phyloP scores from a whole-genome alignment of 345 rosid genomes.

The Citrus sinensis region DVS_A1.0 CM039161.1:7056001-7056500 shows the following conservation, averaged over 20 bases:
- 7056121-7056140: conserved; percentile 71
- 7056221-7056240: background rate
- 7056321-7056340: conserved; percentile 73
- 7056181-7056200: background rate
- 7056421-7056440: conserved; percentile 59
- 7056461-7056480: conserved; percentile 73
- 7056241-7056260: conserved; percentile 7
- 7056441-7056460: conserved; percentile 63
- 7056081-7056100: conserved; percentile 44
- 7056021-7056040: background rate
- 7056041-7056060: background rate
- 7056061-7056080: conserved; percentile 58
- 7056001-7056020: background rate
- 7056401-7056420: conserved; percentile 76
- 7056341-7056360: conserved; percentile 47
- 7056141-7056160: background rate
- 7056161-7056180: background rate
- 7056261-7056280: conserved; percentile 7
- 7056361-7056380: conserved; percentile 41
- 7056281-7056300: conserved; percentile 71
- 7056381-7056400: conserved; percentile 80
- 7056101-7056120: conserved; percentile 57
- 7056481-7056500: conserved; percentile 53
- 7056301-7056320: conserved; percentile 56
- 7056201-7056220: background rate